phyloP scores from a whole-genome alignment of 164 flowering plant species.

The Annona cherimola region DNA sequence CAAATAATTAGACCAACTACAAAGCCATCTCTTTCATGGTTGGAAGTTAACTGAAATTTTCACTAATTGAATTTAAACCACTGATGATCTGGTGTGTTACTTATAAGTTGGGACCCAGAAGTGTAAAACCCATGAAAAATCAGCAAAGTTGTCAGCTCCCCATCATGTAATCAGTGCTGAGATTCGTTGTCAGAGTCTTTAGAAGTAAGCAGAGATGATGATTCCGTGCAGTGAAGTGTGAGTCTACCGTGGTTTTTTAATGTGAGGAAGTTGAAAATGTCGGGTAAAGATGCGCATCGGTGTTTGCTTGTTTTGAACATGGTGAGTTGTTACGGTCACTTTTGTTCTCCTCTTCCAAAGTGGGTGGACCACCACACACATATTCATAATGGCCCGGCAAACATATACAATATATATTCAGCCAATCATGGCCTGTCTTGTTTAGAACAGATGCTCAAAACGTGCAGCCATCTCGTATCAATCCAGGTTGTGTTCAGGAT shows the following conservation, averaged over 20 bases:
- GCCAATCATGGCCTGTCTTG: background rate
- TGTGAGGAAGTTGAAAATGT: background rate
- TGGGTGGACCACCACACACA: background rate
- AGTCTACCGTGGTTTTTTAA: background rate
- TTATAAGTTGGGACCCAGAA: too few species aligned
- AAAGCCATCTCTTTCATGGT: too few species aligned
- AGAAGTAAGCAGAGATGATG: background rate
- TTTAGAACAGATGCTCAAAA: background rate
- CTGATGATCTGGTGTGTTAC: too few species aligned
- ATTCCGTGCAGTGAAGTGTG: background rate
- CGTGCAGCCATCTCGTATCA: background rate
- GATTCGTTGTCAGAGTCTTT: background rate
- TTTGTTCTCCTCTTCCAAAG: background rate
- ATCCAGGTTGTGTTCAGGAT: background rate
- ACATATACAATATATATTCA: too few species aligned
- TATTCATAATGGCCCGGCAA: background rate
- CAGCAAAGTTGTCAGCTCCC: background rate
- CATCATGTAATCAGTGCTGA: background rate
- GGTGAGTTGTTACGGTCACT: constrained; percentile 1
- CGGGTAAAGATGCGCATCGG: background rate
- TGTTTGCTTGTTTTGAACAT: background rate
- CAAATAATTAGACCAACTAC: too few species aligned
- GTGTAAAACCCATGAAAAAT: too few species aligned
- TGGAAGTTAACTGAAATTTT: too few species aligned
- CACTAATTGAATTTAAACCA: too few species aligned